phyloP scores from a whole-genome alignment of 2,329 filamentous ascomycete genomes.

The Claviceps sp. region DNA sequence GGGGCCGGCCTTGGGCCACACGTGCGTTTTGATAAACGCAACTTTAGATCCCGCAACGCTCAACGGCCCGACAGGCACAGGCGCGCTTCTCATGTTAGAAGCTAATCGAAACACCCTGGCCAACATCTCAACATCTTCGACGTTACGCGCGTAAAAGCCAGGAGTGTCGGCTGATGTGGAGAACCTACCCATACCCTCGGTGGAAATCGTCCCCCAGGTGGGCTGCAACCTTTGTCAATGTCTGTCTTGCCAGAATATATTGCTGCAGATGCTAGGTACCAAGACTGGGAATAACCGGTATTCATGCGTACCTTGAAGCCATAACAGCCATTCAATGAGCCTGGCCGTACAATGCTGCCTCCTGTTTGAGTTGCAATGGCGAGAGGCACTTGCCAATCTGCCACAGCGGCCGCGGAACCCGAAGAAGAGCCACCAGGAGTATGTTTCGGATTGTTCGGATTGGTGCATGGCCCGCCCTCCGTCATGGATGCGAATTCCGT shows the following conservation, averaged over 20 bases:
- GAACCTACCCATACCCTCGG: conserved; percentile 48
- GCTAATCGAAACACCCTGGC: conserved; percentile 42
- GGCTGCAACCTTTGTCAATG: conserved; percentile 20
- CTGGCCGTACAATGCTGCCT: conserved; percentile 50
- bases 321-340: conserved; percentile 51
- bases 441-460: conserved; percentile 51
- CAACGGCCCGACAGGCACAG: conserved; percentile 10
- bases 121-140: conserved; percentile 45
- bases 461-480: conserved; percentile 41
- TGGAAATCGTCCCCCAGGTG: conserved; percentile 48
- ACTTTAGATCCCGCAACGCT: conserved; percentile 37
- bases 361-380: conserved; percentile 53
- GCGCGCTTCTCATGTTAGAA: conserved; percentile 24
- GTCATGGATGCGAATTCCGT: conserved; percentile 50
- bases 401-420: conserved; percentile 53
- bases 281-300: too few relatives aligned
- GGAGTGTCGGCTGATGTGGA: conserved; percentile 48
- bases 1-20: conserved; percentile 33
- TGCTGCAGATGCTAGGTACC: not conserved
- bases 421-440: conserved; percentile 57
- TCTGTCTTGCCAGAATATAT: not conserved
- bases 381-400: conserved; percentile 48
- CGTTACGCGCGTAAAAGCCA: conserved; percentile 43
- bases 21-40: conserved; percentile 38
- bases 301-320: conserved; percentile 33